These are phyloP conservation scores for Lentinula guzmanii DNA, from an alignment of 768 basidiomycete genomes.

Conservation along the genomic window DNA sequence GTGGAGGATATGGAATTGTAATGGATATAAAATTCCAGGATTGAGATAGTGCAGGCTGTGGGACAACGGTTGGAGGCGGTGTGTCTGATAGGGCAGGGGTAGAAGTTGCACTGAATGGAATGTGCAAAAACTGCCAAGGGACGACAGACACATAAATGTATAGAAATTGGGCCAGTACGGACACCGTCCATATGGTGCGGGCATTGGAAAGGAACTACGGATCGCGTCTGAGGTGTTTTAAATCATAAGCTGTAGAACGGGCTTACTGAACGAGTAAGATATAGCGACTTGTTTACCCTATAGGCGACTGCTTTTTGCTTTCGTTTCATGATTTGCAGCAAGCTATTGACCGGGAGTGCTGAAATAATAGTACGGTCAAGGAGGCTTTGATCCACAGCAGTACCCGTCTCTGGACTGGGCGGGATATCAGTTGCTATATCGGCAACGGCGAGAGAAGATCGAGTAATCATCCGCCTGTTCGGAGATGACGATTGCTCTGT, in stretches of 20 bases:
- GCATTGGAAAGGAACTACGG: conserved; percentile 60
- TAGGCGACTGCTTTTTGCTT: conserved; percentile 28
- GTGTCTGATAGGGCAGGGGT: neutral
- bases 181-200: conserved; percentile 52
- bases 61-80: neutral
- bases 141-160: conserved; percentile 46
- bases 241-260: neutral
- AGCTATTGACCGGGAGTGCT: conserved; percentile 24
- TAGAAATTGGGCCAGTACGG: conserved; percentile 46
- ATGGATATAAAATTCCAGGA: neutral
- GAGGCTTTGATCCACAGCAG: conserved; percentile 13
- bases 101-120: conserved; percentile 3
- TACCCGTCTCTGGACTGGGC: conserved; percentile 23
- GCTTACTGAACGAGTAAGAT: conserved; percentile 31
- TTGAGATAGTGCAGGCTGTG: conserved; percentile 9
- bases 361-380: conserved; percentile 27
- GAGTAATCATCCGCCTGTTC: conserved; percentile 11
- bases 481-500: conserved; percentile 13
- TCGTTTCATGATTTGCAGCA: conserved; percentile 24
- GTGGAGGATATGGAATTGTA: conserved; percentile 45
- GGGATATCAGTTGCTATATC: conserved; percentile 33
- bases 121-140: conserved; percentile 50
- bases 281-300: conserved; percentile 29
- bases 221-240: neutral
- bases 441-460: conserved; percentile 14